phyloP scores from a whole-genome alignment of 148 eudicot genomes.

The Heliosperma pusillum region DNA sequence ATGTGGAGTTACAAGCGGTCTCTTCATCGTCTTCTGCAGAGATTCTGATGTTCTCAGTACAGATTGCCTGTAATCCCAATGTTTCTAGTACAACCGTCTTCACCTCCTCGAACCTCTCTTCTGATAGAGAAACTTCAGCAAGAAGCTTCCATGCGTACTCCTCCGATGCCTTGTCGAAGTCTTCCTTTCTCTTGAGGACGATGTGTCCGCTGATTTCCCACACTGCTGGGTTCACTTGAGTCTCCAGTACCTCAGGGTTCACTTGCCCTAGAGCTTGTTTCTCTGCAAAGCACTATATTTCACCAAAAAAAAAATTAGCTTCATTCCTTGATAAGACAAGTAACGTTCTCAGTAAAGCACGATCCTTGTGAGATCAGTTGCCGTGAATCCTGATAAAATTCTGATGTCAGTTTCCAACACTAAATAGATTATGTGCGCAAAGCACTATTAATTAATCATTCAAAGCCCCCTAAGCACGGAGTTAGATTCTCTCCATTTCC shows the following conservation, averaged over 20 bases:
- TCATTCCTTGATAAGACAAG: not conserved
- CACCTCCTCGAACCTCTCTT: conserved; percentile 58
- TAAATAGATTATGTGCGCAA: not conserved
- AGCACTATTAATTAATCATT: not conserved
- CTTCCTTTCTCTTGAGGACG: conserved; percentile 65
- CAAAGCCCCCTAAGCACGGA: too few species aligned
- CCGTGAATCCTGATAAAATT: too few species aligned
- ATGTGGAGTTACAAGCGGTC: not conserved
- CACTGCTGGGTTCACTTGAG: conserved; percentile 84
- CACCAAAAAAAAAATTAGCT: not conserved
- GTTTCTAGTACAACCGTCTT: conserved; percentile 47
- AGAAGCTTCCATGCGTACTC: conserved; percentile 71
- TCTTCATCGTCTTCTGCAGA: conserved; percentile 6
- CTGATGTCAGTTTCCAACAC: not conserved
- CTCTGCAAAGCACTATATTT: conserved; percentile 69
- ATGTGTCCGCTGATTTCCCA: conserved; percentile 91
- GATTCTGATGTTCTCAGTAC: conserved; percentile 3
- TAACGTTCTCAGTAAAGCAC: not conserved
- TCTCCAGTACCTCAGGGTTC: conserved; percentile 55
- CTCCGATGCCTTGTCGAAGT: conserved; percentile 64
- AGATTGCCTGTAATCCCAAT: conserved; percentile 30
- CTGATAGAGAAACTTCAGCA: conserved; percentile 68
- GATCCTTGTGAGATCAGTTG: not conserved
- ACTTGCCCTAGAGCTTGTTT: conserved; percentile 79
- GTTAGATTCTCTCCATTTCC: too few species aligned